Base-by-base conservation (phyloP, 305 asterid species). In the Fraxinus latifolia region DNA sequence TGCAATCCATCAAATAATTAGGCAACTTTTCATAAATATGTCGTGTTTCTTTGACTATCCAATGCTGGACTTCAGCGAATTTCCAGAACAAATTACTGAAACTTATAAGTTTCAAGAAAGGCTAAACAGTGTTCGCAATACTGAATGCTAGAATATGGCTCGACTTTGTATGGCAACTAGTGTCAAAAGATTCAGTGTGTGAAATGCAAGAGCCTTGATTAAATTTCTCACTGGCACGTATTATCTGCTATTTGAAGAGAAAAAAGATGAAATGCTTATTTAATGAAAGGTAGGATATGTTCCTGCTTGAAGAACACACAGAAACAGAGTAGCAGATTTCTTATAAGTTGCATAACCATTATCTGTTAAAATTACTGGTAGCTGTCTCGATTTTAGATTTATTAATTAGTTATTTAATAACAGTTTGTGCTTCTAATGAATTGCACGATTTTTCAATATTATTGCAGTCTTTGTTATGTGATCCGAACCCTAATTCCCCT, bases 401-500 rank as follows among this genome's bases (percentile, higher is more conserved):
- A 37, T 12, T 70, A n/a, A 25, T 15, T 12, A 31, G 21, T 12
- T 23, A n/a, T 29, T 31, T 4, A 53, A 50, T 21, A 37, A 27
- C 58, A 7, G 23, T 8, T 23, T 5, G 9, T 70, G 12, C 7
- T 15, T 29, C 5, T 70, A 70, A 29, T 2, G 17, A 31, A 29
- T 31, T n/a, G 11, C 17, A 31, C 4, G 12, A 7, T 25, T 42
- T 12, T 12, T 33, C 36, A 72, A 68, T 83, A 17, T 76, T 82
- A 14, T 76, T 85, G 82, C 91, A 92, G 94, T 91, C 95, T 12
- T 84, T 90, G 87, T 83, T 93, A 80, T 93, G 97, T 32, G 97
- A 93, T 79, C 97, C 97, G 4, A 93, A 93, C 78, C 95, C 95
- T 0, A 93, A 91, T 87, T 90, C 96, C 62, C 95, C 96, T 3